Evolutionary conservation across 345 rosid species (phyloP), one percentile per base, ranked within the genome.

Genomic region (Pistacia vera): DNA sequence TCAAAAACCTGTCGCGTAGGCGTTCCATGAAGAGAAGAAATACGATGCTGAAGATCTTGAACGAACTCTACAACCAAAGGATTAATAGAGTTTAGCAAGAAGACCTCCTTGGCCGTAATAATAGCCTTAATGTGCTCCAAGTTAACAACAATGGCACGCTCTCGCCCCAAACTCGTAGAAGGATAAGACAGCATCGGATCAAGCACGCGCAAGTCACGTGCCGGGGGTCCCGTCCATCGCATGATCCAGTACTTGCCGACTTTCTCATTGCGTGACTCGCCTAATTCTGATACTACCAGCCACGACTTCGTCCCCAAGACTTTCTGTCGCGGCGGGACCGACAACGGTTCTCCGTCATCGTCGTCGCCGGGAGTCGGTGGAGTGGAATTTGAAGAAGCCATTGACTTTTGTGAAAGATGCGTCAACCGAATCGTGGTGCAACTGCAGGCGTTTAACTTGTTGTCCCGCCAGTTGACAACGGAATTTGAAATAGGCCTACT

Each of bases 121-220:
- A 88, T 80, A 36, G 88, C 90, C 76, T 79, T 86, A 64, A 88
- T 84, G 77, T 86, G 91, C 70, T 86, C 91, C 66, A 88, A 48
- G 63, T 86, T 88, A 51, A 86, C 68, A 56, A 86, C 88, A 51
- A 84, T 83, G 25, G 89, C 88, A 57, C 88, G 64, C 75, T 86
- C 91, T 51, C 91, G 71, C 5, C 90, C 90, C 16, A 88, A 75
- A 48, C 86, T 83, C 41, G 91, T 77, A 14, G 91, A 88, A 1
- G 90, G 91, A 57, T 84, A 86, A 6, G 91, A 86, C 3, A 88
- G 87, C 33, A 86, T 52, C 2, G 91, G 91, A 51, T 86, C 90
- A 57, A 88, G 74, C 38, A 82, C 84, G 71, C 90, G 64, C 22
- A 88, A 82, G 38, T 88, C 90, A 11, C 91, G 86, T 7, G 84